Evolutionary conservation across 2,329 filamentous ascomycete genomes (phyloP), one percentile per base, ranked within the genome.

Genomic region (Cladosporium halotolerans): DNA sequence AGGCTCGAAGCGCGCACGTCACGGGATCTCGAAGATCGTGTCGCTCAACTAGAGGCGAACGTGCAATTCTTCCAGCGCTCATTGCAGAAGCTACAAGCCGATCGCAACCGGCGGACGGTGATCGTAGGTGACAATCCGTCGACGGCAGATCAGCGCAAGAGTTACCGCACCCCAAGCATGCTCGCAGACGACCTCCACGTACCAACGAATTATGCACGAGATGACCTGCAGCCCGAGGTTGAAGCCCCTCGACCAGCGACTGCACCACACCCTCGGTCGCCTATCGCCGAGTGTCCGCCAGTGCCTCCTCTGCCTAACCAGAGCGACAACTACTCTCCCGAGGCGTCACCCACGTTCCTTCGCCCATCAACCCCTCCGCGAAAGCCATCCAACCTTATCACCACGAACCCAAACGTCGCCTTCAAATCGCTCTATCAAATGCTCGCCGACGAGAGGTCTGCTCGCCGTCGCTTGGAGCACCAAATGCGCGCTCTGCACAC

Each of bases 361-460:
- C 41, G 31, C 9, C 34, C 42, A 13, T 10, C 19, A 13, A 36
- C 40, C 4, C 33, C 34, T 31, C 19, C 44, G 7, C 38, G 33
- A 13, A 41, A 53, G 7, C 43, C 50, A 2, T 53, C 50, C 6
- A 42, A 46, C 28, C 18, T 47, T 9, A 47, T 53, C 33, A 46
- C 39, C 38, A 52, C 38, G 16, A 53, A 55, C 10, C 46, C 58
- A 3, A 53, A 44, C 14, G 46, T 57, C 19, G 66, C 65, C 4
- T 67, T 69, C 59, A 61, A 62, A 23, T 65, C 67, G 1, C 62
- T 70, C 5, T 70, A 70, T 56, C 65, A 68, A 44, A 68, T 69
- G 63, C 63, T 70, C n/a, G 57, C 66, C 34, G 65, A 68, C 55
- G 68, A 70, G 53, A 63, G 68, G n/a, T 62, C 62, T 7, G 67